Evolutionary conservation across 805 yeast species (phyloP).

Genomic region (Clavispora vitiphila): DNA sequence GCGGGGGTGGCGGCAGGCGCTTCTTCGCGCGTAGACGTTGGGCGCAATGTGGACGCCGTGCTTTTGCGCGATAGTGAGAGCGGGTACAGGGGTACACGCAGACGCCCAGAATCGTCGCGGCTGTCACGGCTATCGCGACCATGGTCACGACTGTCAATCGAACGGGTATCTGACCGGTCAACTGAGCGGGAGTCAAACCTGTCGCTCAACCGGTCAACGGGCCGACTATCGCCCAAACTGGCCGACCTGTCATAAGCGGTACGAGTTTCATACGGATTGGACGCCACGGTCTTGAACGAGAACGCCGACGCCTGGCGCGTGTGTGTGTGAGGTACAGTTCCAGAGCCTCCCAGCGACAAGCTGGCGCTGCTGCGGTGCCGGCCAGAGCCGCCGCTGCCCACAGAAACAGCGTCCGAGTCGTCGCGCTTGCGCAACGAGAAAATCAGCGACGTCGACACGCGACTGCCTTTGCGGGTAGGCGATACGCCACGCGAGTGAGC

Average conservation of each 20-base stretch:
- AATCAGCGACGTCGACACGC: conserved; percentile 32
- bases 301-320: conserved; percentile 38
- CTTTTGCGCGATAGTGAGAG: conserved; percentile 4
- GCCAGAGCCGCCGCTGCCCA: conserved; percentile 18
- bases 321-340: too few species aligned
- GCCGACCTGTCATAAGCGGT: too few species aligned
- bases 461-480: conserved; percentile 10
- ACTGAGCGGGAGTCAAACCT: conserved; percentile 1
- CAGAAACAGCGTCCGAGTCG: conserved; percentile 29
- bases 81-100: conserved; percentile 6
- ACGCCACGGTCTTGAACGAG: conserved; percentile 24
- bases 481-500: neutral
- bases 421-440: conserved; percentile 32
- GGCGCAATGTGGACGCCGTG: conserved; percentile 6
- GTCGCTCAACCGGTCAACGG: neutral
- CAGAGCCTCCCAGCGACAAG: conserved; percentile 5
- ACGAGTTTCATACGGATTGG: conserved; percentile 28
- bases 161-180: too few species aligned
- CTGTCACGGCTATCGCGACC: too few species aligned
- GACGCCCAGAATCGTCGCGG: too few species aligned
- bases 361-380: conserved; percentile 8
- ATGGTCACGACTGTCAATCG: too few species aligned
- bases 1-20: neutral
- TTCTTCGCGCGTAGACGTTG: neutral
- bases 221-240: neutral